Evolutionary conservation across 2,329 filamentous ascomycete species (phyloP), one percentile per base, ranked within the genome.

Genomic region (Pseudopithomyces maydicus): DNA sequence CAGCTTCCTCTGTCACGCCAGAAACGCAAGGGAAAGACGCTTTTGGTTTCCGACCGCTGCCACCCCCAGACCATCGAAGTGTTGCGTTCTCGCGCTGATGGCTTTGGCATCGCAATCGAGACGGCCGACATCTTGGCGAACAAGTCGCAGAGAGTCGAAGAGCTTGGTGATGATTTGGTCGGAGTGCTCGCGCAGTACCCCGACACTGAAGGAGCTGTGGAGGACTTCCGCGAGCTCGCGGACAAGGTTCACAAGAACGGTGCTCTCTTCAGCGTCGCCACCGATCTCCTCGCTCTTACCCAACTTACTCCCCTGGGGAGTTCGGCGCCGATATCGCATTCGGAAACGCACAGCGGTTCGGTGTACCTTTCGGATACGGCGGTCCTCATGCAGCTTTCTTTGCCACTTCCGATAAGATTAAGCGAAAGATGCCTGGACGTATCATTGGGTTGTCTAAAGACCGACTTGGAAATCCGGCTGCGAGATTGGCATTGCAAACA

Each of bases 361-460:
- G 94, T 75, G 91, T 98, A 12, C 93, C 94, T 2, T 87, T 97
- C 72, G 94, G 94, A 48, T 96, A 89, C 67, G 94, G 94, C 69
- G 94, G 94, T 19, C 94, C 94, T n/a, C 94, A 97, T 71, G 94
- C 94, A 23, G 94, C 93, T 17, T 98, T 98, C 84, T 97, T 98
- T 74, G 91, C 94, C 19, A 92, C 93, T 53, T 87, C 87, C 53
- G 93, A 97, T 48, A 91, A 94, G 77, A 88, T 94, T 80, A 97
- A 97, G 85, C 86, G 94, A 58, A 96, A 96, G 80, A 94, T 97
- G 62, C 94, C 94, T 4, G 94, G 93, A 42, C 90, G 94, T 65
- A 80, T 97, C 29, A 90, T 98, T 59, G 94, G 94, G 65, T 84
- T 97, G 3, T 97, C 94, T 49, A 96, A 96, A 77, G 94, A 98